Evolutionary conservation across 495 filamentous ascomycete species (phyloP).

Genomic region (Viridothelium virens): DNA sequence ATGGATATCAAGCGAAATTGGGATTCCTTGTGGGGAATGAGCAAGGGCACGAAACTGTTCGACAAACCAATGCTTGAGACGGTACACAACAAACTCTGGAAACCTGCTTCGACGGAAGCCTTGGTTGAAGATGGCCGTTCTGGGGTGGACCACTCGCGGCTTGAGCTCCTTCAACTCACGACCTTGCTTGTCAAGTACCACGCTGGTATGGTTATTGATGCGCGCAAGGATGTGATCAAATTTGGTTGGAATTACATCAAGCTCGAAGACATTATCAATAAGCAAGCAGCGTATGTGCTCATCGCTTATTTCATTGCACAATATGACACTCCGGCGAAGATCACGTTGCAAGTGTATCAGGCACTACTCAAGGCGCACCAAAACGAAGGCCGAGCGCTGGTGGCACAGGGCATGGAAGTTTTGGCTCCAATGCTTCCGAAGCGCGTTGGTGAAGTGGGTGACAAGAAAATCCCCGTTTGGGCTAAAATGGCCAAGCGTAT

Average conservation of each 20-base stretch:
- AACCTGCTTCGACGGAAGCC: conserved; percentile 67
- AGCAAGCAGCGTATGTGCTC: conserved; percentile 93
- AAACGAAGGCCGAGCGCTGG: conserved; percentile 84
- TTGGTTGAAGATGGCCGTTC: conserved; percentile 76
- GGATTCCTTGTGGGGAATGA: conserved; percentile 42
- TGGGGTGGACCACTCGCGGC: conserved; percentile 88
- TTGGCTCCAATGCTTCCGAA: conserved; percentile 90
- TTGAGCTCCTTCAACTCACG: conserved; percentile 91
- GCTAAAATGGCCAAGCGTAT: conserved; percentile 86
- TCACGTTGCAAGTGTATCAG: conserved; percentile 87
- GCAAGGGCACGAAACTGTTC: conserved; percentile 65
- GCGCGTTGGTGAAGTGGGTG: conserved; percentile 44
- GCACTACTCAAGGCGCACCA: conserved; percentile 86
- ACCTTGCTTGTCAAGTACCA: conserved; percentile 94
- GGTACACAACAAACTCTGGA: conserved; percentile 91
- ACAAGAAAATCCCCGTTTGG: conserved; percentile 68
- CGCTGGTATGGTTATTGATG: conserved; percentile 70
- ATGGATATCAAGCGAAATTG: conserved; percentile 83
- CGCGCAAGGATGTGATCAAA: conserved; percentile 96
- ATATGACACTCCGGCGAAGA: conserved; percentile 94
- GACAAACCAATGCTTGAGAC: conserved; percentile 84
- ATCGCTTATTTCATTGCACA: conserved; percentile 96
- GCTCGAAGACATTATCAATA: conserved; percentile 97
- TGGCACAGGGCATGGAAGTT: conserved; percentile 89
- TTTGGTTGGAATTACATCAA: conserved; percentile 98